Base-by-base conservation (phyloP, 495 filamentous ascomycete species). In the Neurospora tetraspora region DNA sequence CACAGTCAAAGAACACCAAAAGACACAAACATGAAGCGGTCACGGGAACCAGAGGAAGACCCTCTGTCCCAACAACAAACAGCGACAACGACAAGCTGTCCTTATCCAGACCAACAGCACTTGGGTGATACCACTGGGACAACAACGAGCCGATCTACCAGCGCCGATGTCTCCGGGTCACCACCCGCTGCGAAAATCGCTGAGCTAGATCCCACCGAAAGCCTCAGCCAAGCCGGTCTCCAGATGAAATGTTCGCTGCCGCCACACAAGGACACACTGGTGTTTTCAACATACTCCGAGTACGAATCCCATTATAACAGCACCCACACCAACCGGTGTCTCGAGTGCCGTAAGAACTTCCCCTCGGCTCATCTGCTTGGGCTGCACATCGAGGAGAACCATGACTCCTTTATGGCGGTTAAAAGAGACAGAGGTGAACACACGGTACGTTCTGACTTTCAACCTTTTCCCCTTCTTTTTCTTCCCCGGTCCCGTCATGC, bases 331-430 rank as follows among this genome's bases (percentile, higher is more conserved):
- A 94, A 99, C 80, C 89, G 96, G 31, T 99, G 96, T 75, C 81
- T 87, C 5, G 90, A 93, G 74, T 98, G 93, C 79, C 83, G 86
- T 69, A 94, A 88, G 82, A 95, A 93, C 76, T 92, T 94, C 73
- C 91, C 91, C 3, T 91, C 90, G 0, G 83, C 86, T 43, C 84
- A 87, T 77, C 91, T 96, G 70, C 82, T 99, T 71, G 84, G 87
- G 74, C 78, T 99, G 3, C 96, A 99, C 81, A 97, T 98, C 73
- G 89, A 92, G 74, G 96, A 99, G 81, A 93, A 92, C 73, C 96
- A 99, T 83, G 94, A 99, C 83, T 85, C 92, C 2, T 84, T 98
- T 65, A 85, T 83, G 43, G 89, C 87, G 42, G 87, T 91, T n/a
- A 87, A 84, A 72, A 86, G 88, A 74, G 94, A 92, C 65, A 86